Base-by-base conservation (phyloP, 2,329 filamentous ascomycete genomes). In the Penicillium sp. region DNA sequence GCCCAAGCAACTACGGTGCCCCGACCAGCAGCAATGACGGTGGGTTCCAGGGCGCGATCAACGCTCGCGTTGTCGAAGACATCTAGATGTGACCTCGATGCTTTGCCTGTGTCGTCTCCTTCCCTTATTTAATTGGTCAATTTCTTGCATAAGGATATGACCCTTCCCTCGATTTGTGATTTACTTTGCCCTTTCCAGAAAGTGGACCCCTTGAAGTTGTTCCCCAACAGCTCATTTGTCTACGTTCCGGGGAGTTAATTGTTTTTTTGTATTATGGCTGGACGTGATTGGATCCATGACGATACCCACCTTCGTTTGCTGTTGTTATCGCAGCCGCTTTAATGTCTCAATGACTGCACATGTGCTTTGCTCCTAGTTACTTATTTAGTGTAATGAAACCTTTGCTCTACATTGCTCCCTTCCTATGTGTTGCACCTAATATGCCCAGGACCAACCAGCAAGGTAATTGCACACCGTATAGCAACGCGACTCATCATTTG, bases 51-150 rank as follows among this genome's bases (percentile, higher is more conserved):
- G 83, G 85, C 68, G 91, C 91, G 35, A 85, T 96, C 73, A 93
- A 94, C 73, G 86, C 92, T 53, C 85, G 86, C 59, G 82, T 96
- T 40, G 82, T 96, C 65, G 90, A 97, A 82, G 89, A 93, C 77
- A 93, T 97, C 75, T 96, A 82, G 52, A 42, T 47, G 33, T 27
- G 23, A 23, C 25, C 50, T 42, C 3, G 23, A 37, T n/a, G 23
- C 13, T 23, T 23, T 19, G 17, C 7, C 13, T 40, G 38, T 23
- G 27, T 45, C 3, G 31, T 46, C 17, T 46, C 12, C 31, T 33
- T 25, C 23, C 13, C 21, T 58, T 19, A 31, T 37, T 55, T 49
- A 52, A 52, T 46, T 33, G 54, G 21, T 45, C 38, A 29, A 29
- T 33, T n/a, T 6, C 21, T 27, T 13, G 35, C 19, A 61, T 63